Evolutionary conservation across 1,284 basidiomycete genomes (phyloP), one percentile per base, ranked within the genome.

Genomic region (Boletus subluridellus): DNA sequence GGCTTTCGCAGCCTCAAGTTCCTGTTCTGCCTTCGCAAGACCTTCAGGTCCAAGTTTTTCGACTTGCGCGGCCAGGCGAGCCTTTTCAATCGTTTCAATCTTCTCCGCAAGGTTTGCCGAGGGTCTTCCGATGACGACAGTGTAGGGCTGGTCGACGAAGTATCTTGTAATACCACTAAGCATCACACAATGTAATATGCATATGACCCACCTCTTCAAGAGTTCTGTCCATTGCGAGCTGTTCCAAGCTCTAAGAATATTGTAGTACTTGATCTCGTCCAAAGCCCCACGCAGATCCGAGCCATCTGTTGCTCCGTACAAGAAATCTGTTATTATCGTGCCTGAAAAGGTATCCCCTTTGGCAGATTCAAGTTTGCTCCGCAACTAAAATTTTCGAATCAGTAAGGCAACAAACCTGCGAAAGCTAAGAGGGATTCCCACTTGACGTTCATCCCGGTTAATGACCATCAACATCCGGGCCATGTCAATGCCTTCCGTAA

Each of bases 381-480:
- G 86, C 28, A 92, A 75, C 89, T 91, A 61, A 34, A 48, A 60
- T 38, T 14, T 48, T 47, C 14, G 2, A 53, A 52, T 55, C 34
- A 62, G 54, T 4, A 61, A 49, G 41, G 34, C 41, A n/a, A 53
- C 9, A 5, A 59, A 54, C 42, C 3, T 48, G 7, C 24, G 3
- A 41, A 48, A 28, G 6, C 15, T n/a, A 14, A 46, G 2, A 47
- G 57, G 57, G 21, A 26, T 11, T 52, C 73, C 50, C 65, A 90
- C 89, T 79, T 95, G 92, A 60, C 93, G 85, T 73, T 93, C 90
- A 69, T 98, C 94, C 39, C 95, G 80, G 63, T 89, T 85, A 56
- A 99, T 87, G 24, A 98, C 80, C 83, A 92, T 90, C 21, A 75
- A 74, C 89, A 99, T 98, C 30, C 97, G 80, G 35, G 88, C 81